Evolutionary conservation across 371 early-diverging fungal species (phyloP), one percentile per base, ranked within the genome.

Genomic region (Rhizopus delemar): DNA sequence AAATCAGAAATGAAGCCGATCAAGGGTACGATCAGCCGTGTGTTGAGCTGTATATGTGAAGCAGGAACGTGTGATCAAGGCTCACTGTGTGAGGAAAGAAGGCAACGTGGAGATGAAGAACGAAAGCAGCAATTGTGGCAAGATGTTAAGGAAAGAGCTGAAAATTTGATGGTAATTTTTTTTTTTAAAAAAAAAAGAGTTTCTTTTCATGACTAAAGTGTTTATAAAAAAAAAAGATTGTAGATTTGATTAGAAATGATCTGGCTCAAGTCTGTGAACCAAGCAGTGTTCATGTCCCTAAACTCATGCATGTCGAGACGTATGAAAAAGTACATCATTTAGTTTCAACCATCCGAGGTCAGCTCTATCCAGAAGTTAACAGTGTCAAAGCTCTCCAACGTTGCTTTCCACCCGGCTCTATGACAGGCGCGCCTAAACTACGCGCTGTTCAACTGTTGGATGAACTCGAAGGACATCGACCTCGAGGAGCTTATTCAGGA

Each of bases 341-440:
- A 31, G 97, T 96, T 0, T 90, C 91, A 0, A 96, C 96, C 0
- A 86, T 96, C 8, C 74, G 82, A 16, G 92, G 91, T 9, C 72
- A 77, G 38, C 70, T 95, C 16, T 70, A 79, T 28, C 75, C 72
- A 0, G 63, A 75, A 9, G 80, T 92, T 1, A 82, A 85, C 53
- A 80, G 80, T n/a, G 89, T 93, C 0, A 84, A 89, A 33, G 92
- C 91, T 0, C 61, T 95, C 6, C 83, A 78, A 34, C 82, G 80
- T 13, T 90, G 92, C 59, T 97, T 97, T 60, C 97, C 97, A 3
- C 97, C 97, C 0, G 93, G 96, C 0, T 95, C 96, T 0, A 96
- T 98, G 97, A 98, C 97, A 0, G 98, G 98, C 7, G 97, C 98
- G 2, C 98, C 98, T 5, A 98, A 98, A 66, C 76, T 87, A 15